Conservation (phyloP, 805 yeast genomes). For the Metschnikowia dekortorum region DNA sequence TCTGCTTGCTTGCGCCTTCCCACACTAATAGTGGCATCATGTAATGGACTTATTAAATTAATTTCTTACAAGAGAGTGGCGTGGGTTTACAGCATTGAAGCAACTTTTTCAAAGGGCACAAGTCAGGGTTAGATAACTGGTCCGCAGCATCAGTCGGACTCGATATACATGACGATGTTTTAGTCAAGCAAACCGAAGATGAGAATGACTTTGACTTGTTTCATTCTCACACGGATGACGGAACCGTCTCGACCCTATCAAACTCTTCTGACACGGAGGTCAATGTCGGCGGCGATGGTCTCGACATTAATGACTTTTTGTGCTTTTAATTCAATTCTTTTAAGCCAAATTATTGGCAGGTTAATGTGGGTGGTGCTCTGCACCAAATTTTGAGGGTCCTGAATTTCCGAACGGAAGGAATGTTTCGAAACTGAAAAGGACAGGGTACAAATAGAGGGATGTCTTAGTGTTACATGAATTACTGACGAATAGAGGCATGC, state of each 20-base stretch:
- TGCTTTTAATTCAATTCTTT: constrained; percentile 21
- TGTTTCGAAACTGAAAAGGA: constrained; percentile 4
- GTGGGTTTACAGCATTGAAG: constrained; percentile 32
- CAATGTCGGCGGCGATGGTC: constrained; percentile 15
- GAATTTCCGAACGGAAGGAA: constrained; percentile 1
- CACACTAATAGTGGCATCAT: not conserved
- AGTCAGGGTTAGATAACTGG: constrained; percentile 15
- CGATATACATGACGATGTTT: constrained; percentile 21
- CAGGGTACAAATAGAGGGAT: constrained; percentile 1
- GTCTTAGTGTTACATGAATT: not conserved
- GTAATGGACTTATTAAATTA: constrained; percentile 3
- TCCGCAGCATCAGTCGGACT: constrained; percentile 40
- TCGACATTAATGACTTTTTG: constrained; percentile 31
- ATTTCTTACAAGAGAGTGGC: constrained; percentile 11
- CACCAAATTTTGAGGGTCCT: constrained; percentile 8
- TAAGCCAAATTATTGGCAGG: constrained; percentile 9
- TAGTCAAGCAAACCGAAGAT: not conserved
- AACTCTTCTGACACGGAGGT: constrained; percentile 2
- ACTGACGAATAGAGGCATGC: not conserved
- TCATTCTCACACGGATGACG: constrained; percentile 8
- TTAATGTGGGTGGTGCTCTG: constrained; percentile 8
- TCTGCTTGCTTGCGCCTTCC: constrained; percentile 25
- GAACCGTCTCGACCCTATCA: constrained; percentile 6
- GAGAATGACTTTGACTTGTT: constrained; percentile 1
- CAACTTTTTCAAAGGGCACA: constrained; percentile 17